Conservation (phyloP, 2,329 filamentous ascomycete genomes). For the Epichloe sp. region DNA sequence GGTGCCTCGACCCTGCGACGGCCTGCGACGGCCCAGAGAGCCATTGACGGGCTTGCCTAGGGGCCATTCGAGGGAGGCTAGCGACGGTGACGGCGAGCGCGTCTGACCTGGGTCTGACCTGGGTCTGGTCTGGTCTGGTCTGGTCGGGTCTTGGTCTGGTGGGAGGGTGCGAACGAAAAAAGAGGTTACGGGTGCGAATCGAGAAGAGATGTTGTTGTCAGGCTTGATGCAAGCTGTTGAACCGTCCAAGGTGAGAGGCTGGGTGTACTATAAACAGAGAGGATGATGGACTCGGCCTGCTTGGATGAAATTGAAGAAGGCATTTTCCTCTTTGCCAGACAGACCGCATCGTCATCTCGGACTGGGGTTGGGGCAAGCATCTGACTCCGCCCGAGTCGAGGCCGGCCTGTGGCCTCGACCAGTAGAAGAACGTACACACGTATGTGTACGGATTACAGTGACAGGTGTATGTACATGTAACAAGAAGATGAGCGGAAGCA, state of each 20-base stretch:
- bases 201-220: neutral
- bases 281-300: too few relatives aligned
- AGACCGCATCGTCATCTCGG: neutral
- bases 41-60: neutral
- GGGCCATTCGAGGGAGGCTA: neutral
- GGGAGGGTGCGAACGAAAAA: neutral
- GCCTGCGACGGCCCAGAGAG: neutral
- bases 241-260: too few relatives aligned
- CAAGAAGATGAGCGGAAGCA: too few relatives aligned
- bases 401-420: too few relatives aligned
- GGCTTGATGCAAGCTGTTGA: too few relatives aligned
- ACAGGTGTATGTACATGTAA: too few relatives aligned
- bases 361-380: neutral
- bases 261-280: too few relatives aligned
- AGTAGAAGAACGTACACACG: neutral
- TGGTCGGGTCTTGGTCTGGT: too few relatives aligned
- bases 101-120: neutral
- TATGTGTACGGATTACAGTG: too few relatives aligned
- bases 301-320: too few relatives aligned
- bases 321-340: neutral
- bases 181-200: neutral
- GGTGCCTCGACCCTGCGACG: neutral
- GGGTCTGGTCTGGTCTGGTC: too few relatives aligned
- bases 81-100: slow-evolving; percentile 1
- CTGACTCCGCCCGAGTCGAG: too few relatives aligned